A percentile compares a stretch with the other conserved stretches of the same genome.
These are phyloP conservation scores for Kernera saxatilis DNA, from an alignment of 345 rosid genomes.

Conservation along the genomic window DNA sequence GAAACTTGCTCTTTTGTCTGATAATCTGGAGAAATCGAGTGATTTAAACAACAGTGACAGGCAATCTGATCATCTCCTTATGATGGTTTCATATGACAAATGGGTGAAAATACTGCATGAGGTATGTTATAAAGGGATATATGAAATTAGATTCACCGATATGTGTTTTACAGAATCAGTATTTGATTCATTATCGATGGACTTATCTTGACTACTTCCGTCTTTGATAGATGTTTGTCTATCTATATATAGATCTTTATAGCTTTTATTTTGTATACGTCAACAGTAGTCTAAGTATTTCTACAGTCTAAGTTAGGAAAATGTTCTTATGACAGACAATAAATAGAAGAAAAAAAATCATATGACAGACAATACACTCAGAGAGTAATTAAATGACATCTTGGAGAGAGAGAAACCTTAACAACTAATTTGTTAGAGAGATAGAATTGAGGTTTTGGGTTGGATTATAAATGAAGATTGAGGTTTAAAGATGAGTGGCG, in stretches of 20 bases:
- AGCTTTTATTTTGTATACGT: not conserved
- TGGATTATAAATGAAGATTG: not conserved
- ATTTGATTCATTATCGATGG: not conserved
- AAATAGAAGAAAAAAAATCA: not conserved
- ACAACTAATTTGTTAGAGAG: not conserved
- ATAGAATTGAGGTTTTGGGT: not conserved
- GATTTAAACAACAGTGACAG: constrained; percentile 41
- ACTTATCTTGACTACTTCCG: not conserved
- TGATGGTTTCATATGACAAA: constrained; percentile 80
- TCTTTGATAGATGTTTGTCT: not conserved
- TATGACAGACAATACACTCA: not conserved
- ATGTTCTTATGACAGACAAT: not conserved
- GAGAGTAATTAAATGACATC: not conserved
- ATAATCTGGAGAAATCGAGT: constrained; percentile 47
- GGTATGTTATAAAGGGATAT: constrained; percentile 40
- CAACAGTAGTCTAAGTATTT: not conserved
- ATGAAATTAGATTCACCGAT: not conserved
- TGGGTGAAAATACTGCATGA: constrained; percentile 73
- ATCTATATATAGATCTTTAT: not conserved
- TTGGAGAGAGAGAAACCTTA: not conserved
- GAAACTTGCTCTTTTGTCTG: constrained; percentile 58
- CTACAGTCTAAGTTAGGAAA: not conserved
- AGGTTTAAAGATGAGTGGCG: not conserved
- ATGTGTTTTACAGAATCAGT: not conserved
- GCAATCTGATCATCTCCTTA: constrained; percentile 81